Base-by-base conservation (phyloP, 2,329 filamentous ascomycete species). In the Ophiostoma himal-ulmi region DNA sequence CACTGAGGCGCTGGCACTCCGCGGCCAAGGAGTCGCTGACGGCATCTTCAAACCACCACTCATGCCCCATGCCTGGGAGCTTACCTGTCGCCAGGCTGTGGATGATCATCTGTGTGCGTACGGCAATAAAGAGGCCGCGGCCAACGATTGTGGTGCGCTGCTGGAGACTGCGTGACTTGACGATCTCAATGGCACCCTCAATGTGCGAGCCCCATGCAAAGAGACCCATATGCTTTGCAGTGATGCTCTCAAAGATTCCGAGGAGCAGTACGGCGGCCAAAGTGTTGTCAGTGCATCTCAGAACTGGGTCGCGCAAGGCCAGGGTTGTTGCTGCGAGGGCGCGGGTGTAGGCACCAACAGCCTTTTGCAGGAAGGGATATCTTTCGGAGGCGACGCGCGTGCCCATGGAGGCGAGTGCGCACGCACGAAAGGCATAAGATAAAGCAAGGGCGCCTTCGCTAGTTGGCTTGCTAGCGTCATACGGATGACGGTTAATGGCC, bases 131-230 rank as follows among this genome's bases (percentile, higher is more conserved):
- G 17, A 89, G 80, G 70, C 83, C 80, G 41, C 84, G 76, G 0
- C 86, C 87, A 2, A 81, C 79, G 76, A 82, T 83, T 17, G 84
- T 86, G 60, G 80, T 79, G 11, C 87, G 76, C 74, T 88, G 85
- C 73, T 84, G 83, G 74, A 82, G 83, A 5, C 86, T 86, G 65
- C 87, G 82, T 11, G 83, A 82, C 75, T 85, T 86, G 69, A 87
- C 85, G 1, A 89, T 79, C 73, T 87, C 84, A 41, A 89, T 83
- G n/a, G 87, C 87, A 3, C 86, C 87, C 72, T 88, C 85, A n/a
- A 86, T 83, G 74, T 89, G 87, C 11, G 86, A 86, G 4, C 85
- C 86, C 87, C 87, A 89, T 1, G 86, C 85, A 70, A 84, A 79
- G 75, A 84, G 83, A 44, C 83, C 84, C 68, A 85, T 78, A 69